Percentiles rank a stretch among this genome's conserved stretches.
Evolutionary conservation across 495 filamentous ascomycete genomes (phyloP).

Genomic region (Neurospora discreta): DNA sequence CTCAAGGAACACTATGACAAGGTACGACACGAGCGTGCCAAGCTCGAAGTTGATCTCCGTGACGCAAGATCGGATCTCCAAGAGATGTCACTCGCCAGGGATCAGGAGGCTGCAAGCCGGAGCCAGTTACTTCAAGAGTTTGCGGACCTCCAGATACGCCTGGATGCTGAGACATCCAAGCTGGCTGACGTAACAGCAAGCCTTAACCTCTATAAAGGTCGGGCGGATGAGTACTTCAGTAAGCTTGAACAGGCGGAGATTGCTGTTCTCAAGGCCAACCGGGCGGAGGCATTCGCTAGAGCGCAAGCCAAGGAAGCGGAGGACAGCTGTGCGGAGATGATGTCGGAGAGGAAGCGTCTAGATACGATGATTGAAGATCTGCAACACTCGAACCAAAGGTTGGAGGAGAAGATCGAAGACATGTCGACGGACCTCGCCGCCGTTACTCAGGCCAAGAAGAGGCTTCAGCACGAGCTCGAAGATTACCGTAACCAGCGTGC

Average conservation of each 20-base stretch:
- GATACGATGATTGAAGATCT: conserved; percentile 83
- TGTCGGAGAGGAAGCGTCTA: conserved; percentile 87
- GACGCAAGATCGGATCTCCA: conserved; percentile 75
- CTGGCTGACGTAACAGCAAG: conserved; percentile 74
- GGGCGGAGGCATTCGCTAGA: conserved; percentile 91
- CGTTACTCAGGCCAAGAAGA: conserved; percentile 82
- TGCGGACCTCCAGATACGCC: conserved; percentile 83
- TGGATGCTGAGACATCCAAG: conserved; percentile 82
- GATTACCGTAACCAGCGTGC: conserved; percentile 92
- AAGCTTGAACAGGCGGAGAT: conserved; percentile 97
- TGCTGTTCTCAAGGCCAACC: conserved; percentile 78
- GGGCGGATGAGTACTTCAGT: conserved; percentile 93
- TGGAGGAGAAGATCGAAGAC: conserved; percentile 87
- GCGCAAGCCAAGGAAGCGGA: conserved; percentile 80
- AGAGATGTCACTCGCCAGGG: conserved; percentile 61
- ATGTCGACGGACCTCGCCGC: conserved; percentile 78
- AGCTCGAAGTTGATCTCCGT: conserved; percentile 79
- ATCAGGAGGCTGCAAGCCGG: conserved; percentile 75
- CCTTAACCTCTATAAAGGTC: conserved; percentile 79
- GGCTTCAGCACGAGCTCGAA: conserved; percentile 94
- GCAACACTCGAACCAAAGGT: conserved; percentile 75
- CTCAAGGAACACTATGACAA: conserved; percentile 79
- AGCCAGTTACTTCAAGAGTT: conserved; percentile 86
- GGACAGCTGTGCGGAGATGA: conserved; percentile 77
- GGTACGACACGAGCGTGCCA: conserved; percentile 64